phyloP scores from a whole-genome alignment of 176 grass and related monocot species.

The Dactylis glomerata region DNA sequence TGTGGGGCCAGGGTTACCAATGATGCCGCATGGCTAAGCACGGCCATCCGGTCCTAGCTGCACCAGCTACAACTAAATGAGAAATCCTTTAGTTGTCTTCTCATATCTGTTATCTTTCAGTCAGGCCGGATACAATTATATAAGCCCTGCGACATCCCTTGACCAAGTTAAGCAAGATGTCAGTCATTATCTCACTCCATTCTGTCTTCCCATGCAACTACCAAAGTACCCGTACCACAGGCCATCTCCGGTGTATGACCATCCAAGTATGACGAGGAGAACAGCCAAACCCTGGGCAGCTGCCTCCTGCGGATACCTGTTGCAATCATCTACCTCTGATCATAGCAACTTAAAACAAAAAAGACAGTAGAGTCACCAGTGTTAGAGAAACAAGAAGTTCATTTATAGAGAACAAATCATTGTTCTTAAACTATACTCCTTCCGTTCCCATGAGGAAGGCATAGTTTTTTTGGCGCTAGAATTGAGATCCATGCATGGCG shows the following conservation, averaged over 20 bases:
- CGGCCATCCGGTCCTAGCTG: not conserved
- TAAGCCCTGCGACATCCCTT: not conserved
- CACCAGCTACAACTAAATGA: not conserved
- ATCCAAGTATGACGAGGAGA: not conserved
- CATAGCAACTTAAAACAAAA: not conserved
- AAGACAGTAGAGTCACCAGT: not conserved
- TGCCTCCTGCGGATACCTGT: not conserved
- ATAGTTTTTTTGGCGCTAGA: no score
- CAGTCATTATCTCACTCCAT: not conserved
- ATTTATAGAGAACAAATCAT: not conserved
- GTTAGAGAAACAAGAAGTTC: not conserved
- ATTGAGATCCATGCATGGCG: no score
- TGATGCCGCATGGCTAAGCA: not conserved
- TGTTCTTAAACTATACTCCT: not conserved
- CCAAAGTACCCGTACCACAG: not conserved
- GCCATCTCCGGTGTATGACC: not conserved
- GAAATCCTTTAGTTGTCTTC: not conserved
- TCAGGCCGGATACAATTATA: not conserved
- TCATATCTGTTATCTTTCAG: not conserved
- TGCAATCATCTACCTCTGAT: not conserved
- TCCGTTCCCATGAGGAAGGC: no score
- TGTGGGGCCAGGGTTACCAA: not conserved
- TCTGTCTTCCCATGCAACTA: not conserved
- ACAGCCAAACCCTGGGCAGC: not conserved
- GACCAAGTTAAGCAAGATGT: not conserved